Percentiles rank a stretch among this genome's conserved stretches.
These are phyloP conservation scores for Irpex sp. DNA, from an alignment of 1,284 basidiomycete genomes.

Conservation along the genomic window DNA sequence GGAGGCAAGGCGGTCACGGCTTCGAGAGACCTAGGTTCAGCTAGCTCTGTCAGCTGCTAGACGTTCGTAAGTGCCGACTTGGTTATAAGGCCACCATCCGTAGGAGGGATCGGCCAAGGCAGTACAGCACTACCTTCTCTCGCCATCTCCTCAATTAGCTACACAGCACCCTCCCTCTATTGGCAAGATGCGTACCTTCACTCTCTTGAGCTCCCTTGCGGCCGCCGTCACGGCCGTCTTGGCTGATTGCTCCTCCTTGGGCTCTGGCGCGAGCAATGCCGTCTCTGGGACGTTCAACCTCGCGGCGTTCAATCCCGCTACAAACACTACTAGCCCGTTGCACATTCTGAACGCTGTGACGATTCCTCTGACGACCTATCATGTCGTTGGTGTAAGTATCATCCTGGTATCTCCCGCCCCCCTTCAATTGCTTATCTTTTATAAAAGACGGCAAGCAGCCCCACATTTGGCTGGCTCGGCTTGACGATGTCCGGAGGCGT, in stretches of 20 bases:
- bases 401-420: no score
- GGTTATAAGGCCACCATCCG: not conserved
- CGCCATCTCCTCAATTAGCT: no score
- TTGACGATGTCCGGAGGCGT: slow-evolving; percentile 7
- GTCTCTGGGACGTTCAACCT: slow-evolving; percentile 9
- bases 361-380: slow-evolving; percentile 4
- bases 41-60: not conserved
- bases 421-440: not conserved
- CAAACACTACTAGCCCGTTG: slow-evolving; percentile 1
- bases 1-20: not conserved
- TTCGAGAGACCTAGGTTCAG: not conserved
- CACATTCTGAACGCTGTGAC: slow-evolving; percentile 4
- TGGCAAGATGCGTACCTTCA: not conserved
- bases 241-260: slow-evolving; percentile 9
- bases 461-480: not conserved
- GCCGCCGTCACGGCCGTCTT: slow-evolving; percentile 1
- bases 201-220: slow-evolving; percentile 2
- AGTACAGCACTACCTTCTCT: no score
- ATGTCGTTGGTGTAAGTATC: slow-evolving; percentile 8
- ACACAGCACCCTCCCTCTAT: no score
- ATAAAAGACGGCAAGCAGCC: slow-evolving; percentile 2
- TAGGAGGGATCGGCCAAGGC: no score
- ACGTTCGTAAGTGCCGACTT: not conserved
- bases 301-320: slow-evolving; percentile 3
- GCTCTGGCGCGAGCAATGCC: slow-evolving; percentile 7